Evolutionary conservation across 192 early-diverging fungal genomes (phyloP).

Genomic region (Backusella macrospora): DNA sequence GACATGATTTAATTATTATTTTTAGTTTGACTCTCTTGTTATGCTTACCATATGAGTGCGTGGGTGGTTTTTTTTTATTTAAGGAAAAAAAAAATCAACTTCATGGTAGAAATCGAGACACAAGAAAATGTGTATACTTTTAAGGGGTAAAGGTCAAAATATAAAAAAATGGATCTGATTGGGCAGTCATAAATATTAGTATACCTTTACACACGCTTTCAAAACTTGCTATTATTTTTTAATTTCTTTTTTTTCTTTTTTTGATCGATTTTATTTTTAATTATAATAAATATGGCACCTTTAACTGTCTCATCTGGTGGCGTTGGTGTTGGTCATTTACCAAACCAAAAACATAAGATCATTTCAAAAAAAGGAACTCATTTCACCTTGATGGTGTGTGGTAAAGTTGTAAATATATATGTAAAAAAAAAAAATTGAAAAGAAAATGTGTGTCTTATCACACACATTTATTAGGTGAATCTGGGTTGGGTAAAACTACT

Average conservation of each 20-base stretch:
- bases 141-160: neutral
- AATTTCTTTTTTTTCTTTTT: neutral
- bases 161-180: neutral
- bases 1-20: no score
- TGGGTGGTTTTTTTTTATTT: no score
- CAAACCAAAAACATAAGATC: slow-evolving; percentile 93
- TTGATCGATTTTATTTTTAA: neutral
- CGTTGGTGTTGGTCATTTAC: slow-evolving; percentile 90
- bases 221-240: no score
- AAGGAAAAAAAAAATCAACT: neutral
- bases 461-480: slow-evolving; percentile 64
- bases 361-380: slow-evolving; percentile 90
- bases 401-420: slow-evolving; percentile 48
- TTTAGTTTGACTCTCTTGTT: no score
- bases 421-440: neutral
- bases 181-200: neutral
- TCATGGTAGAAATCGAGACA: neutral
- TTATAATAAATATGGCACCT: slow-evolving; percentile 8
- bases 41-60: no score
- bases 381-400: slow-evolving; percentile 97
- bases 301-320: slow-evolving; percentile 15
- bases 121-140: neutral
- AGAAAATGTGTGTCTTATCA: neutral
- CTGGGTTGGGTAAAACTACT: slow-evolving; percentile 96
- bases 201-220: neutral